phyloP scores from a whole-genome alignment of 257 asterid species.

The Solanum stenotomum region DNA sequence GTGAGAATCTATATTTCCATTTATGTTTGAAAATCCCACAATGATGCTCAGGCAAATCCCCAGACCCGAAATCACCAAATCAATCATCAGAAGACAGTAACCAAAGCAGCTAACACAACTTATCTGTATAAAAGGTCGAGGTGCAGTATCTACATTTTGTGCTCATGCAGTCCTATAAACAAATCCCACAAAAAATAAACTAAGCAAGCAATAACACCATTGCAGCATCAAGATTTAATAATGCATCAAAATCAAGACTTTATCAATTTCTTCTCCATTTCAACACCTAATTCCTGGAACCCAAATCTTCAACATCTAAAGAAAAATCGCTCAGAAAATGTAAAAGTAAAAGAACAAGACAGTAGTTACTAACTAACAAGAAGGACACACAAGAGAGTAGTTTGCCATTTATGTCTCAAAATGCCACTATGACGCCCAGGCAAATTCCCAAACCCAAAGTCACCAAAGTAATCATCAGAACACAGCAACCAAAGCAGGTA shows the following conservation, averaged over 20 bases:
- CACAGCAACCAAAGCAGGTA: neutral
- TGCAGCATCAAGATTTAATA: neutral
- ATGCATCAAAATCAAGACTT: neutral
- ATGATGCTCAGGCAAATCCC: neutral
- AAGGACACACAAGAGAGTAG: constrained; percentile 50
- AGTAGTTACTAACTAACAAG: constrained; percentile 52
- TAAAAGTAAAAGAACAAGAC: neutral
- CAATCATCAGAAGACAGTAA: neutral
- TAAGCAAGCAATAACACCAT: neutral
- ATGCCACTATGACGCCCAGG: neutral
- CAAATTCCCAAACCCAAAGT: neutral
- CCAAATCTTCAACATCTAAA: neutral
- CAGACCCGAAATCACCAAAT: neutral
- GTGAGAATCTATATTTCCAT: constrained; percentile 46
- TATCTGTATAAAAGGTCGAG: neutral
- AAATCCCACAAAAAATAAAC: neutral
- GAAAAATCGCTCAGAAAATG: neutral
- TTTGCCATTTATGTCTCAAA: neutral
- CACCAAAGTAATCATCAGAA: neutral
- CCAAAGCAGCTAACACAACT: neutral
- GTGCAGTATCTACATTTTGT: neutral
- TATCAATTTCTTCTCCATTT: neutral
- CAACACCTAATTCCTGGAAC: neutral
- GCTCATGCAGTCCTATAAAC: neutral
- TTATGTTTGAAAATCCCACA: neutral